Conservation (phyloP, 495 filamentous ascomycete genomes). For the Paragyromitra xinjiangensis region DNA sequence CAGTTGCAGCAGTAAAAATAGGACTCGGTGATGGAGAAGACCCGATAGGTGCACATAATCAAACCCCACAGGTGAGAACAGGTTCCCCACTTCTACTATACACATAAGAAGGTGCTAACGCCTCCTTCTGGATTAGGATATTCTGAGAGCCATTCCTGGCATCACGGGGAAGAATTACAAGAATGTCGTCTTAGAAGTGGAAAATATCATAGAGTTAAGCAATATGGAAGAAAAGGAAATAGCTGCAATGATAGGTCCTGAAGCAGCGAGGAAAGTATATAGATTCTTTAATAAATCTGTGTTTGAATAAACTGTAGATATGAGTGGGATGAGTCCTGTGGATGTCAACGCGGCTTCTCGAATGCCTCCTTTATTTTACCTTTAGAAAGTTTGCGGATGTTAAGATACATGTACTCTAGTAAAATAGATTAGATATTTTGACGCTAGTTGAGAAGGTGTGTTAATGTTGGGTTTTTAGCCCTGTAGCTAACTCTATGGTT, state of each 20-base stretch:
- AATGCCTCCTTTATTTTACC: background rate
- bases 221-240: slow-evolving; percentile 84
- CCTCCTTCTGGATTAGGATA: slow-evolving; percentile 68
- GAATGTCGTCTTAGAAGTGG: slow-evolving; percentile 73
- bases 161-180: slow-evolving; percentile 80
- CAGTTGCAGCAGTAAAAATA: slow-evolving; percentile 81
- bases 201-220: slow-evolving; percentile 81
- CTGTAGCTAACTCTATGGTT: no score
- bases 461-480: no score
- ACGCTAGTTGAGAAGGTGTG: no score
- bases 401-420: no score
- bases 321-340: background rate
- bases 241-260: slow-evolving; percentile 75
- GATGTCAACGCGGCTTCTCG: background rate
- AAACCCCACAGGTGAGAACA: slow-evolving; percentile 62
- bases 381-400: background rate
- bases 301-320: slow-evolving; percentile 57
- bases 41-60: slow-evolving; percentile 68
- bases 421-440: no score
- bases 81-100: no score
- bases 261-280: slow-evolving; percentile 78
- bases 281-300: slow-evolving; percentile 88
- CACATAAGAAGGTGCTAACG: background rate
- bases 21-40: slow-evolving; percentile 73
- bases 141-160: slow-evolving; percentile 85